Base-by-base conservation (phyloP, 305 asterid species). In the Salvia sclarea region DNA sequence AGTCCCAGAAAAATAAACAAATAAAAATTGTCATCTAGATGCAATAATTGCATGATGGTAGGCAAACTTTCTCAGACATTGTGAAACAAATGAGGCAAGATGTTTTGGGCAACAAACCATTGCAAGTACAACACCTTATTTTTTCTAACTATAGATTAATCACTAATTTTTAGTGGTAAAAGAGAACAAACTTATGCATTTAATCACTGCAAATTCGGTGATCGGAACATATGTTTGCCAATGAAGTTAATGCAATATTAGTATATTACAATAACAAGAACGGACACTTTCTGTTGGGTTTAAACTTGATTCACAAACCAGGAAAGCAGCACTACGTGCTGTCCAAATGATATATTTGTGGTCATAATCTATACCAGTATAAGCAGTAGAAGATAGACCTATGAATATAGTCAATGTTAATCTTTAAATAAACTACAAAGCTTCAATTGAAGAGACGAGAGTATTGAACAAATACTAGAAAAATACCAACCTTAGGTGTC, bases 401-500 rank as follows among this genome's bases (percentile, higher is more conserved):
- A 21, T 17, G 67, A 45, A 38, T 40, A 44, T 20, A 69, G 47
- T n/a, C 55, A 33, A 45, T 66, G 61, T 63, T 61, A 2, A 43
- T 14, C 22, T 24, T 52, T 28, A 59, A 60, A 72, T 38, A 37
- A 28, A 49, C 54, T 8, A 5, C 17, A 52, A 40, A 62, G 11
- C 31, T 52, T 62, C 63, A 64, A 65, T n/a, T 17, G 45, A 71
- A 45, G 59, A 21, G 68, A 68, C 45, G 63, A 25, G 59, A 56
- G 30, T 17, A 47, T 8, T 59, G 6, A 53, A 50, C 37, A 30
- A 45, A 18, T 16, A 56, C 12, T 14, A 71, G 49, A 53, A 75
- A 68, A 66, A 63, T 16, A 12, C 59, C 64, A 53, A 83, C 96
- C 92, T 85, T 85, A 31, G 91, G 94, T 74, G 86, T 73, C 62